These are phyloP conservation scores for Tranzscheliella williamsii DNA, from an alignment of 1,284 basidiomycete species.

Conservation along the genomic window DNA sequence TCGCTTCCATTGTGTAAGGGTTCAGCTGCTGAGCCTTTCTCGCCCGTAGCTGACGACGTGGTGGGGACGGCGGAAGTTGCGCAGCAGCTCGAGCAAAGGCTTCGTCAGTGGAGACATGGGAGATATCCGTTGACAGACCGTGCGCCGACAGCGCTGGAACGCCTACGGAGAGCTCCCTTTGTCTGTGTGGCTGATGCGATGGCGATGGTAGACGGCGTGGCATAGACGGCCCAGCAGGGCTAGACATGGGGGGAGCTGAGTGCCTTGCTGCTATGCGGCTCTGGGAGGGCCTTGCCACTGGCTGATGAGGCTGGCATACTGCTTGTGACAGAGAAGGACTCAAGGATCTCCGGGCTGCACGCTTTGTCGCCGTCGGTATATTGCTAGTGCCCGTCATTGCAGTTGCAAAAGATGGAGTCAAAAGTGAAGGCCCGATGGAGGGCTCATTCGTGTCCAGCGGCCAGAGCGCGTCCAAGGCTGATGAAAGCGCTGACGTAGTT, in stretches of 20 bases:
- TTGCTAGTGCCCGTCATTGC: too few species aligned
- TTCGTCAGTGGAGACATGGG: slow-evolving; percentile 8
- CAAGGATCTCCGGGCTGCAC: too few species aligned
- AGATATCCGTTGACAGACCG: background rate
- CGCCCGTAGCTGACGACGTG: slow-evolving; percentile 47
- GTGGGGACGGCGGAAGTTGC: slow-evolving; percentile 28
- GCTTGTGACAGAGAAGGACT: too few species aligned
- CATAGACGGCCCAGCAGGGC: background rate
- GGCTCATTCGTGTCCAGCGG: too few species aligned
- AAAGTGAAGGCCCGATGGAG: too few species aligned
- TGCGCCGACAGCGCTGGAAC: too few species aligned
- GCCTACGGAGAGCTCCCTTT: background rate
- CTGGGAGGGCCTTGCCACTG: background rate
- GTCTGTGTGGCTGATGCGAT: background rate
- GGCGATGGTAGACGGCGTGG: background rate
- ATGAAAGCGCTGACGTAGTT: too few species aligned
- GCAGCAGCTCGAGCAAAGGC: slow-evolving; percentile 17
- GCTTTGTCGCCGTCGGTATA: too few species aligned
- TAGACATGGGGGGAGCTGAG: background rate
- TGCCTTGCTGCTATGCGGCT: background rate
- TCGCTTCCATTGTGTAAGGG: slow-evolving; percentile 61
- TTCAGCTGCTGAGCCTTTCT: slow-evolving; percentile 61
- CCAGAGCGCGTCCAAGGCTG: too few species aligned
- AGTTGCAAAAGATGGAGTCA: too few species aligned
- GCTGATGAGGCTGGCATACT: too few species aligned